Percentiles rank a stretch among this genome's conserved stretches.
Conservation (phyloP, 1,139 yeast species). For the Yamadazyma atlantica region DNA sequence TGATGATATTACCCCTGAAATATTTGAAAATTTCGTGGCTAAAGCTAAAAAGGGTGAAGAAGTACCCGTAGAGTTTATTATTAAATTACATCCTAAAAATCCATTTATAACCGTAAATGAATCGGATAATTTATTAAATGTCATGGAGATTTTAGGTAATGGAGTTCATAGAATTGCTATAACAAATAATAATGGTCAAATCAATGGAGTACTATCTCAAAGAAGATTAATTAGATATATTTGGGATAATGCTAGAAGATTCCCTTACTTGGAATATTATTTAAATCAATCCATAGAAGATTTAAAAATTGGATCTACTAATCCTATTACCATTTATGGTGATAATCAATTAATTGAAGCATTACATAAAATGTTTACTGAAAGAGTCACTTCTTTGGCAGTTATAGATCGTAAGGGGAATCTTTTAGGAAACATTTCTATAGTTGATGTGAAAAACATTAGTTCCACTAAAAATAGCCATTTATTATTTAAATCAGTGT, state of each 20-base stretch:
- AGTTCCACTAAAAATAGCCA: slow-evolving; percentile 84
- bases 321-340: slow-evolving; percentile 78
- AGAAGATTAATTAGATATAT: slow-evolving; percentile 77
- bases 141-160: slow-evolving; percentile 80
- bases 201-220: slow-evolving; percentile 84
- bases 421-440: slow-evolving; percentile 86
- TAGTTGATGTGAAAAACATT: slow-evolving; percentile 87
- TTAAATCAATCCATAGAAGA: slow-evolving; percentile 67
- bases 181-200: slow-evolving; percentile 46
- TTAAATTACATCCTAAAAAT: slow-evolving; percentile 78
- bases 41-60: slow-evolving; percentile 65
- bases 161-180: slow-evolving; percentile 95
- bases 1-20: slow-evolving; percentile 25
- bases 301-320: slow-evolving; percentile 65
- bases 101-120: slow-evolving; percentile 79
- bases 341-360: slow-evolving; percentile 89
- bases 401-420: slow-evolving; percentile 81
- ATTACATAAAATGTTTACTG: slow-evolving; percentile 76
- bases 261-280: slow-evolving; percentile 74
- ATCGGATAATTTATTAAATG: slow-evolving; percentile 64
- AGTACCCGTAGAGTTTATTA: slow-evolving; percentile 79
- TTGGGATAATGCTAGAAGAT: slow-evolving; percentile 90
- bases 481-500: slow-evolving; percentile 74
- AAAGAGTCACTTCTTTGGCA: slow-evolving; percentile 86
- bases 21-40: slow-evolving; percentile 13